Conservation (phyloP, 495 filamentous ascomycete species). For the Thozetella sp. region DNA sequence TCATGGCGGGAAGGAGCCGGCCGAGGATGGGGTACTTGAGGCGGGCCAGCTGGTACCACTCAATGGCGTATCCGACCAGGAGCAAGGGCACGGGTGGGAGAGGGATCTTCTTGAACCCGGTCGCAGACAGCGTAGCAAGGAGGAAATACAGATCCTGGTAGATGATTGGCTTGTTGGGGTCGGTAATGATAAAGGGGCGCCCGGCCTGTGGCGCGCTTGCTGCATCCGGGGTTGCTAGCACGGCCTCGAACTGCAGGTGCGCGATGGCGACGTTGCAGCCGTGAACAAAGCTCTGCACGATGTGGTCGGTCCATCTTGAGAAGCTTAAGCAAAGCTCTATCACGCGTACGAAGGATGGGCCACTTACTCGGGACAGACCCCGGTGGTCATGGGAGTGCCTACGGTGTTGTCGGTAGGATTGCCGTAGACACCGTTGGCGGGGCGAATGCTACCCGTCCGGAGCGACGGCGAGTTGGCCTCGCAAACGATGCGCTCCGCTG, state of each 20-base stretch:
- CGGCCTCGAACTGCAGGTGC: conserved; percentile 57
- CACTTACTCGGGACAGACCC: conserved; percentile 45
- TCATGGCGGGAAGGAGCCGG: conserved; percentile 41
- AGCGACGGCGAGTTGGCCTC: conserved; percentile 42
- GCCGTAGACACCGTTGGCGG: conserved; percentile 62
- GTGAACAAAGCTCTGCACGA: conserved; percentile 59
- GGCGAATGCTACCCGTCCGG: conserved; percentile 58
- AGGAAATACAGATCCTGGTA: conserved; percentile 26
- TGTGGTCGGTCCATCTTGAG: conserved; percentile 46
- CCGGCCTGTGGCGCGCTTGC: conserved; percentile 33
- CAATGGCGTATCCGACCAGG: conserved; percentile 47
- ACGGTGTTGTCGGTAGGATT: conserved; percentile 55
- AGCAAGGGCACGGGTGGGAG: conserved; percentile 45
- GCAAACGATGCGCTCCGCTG: conserved; percentile 54
- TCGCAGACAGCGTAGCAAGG: conserved; percentile 25
- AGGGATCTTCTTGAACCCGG: conserved; percentile 29
- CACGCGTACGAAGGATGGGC: neutral
- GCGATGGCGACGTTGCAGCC: conserved; percentile 59
- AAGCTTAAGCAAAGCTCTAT: conserved; percentile 5
- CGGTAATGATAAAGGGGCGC: conserved; percentile 38
- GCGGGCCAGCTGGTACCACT: conserved; percentile 48
- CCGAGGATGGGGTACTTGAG: conserved; percentile 36
- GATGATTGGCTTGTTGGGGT: conserved; percentile 39
- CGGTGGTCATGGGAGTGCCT: conserved; percentile 35
- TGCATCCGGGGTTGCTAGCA: conserved; percentile 21